Evolutionary conservation across 2,329 filamentous ascomycete genomes (phyloP).

Genomic region (Paradendryphiella salina): DNA sequence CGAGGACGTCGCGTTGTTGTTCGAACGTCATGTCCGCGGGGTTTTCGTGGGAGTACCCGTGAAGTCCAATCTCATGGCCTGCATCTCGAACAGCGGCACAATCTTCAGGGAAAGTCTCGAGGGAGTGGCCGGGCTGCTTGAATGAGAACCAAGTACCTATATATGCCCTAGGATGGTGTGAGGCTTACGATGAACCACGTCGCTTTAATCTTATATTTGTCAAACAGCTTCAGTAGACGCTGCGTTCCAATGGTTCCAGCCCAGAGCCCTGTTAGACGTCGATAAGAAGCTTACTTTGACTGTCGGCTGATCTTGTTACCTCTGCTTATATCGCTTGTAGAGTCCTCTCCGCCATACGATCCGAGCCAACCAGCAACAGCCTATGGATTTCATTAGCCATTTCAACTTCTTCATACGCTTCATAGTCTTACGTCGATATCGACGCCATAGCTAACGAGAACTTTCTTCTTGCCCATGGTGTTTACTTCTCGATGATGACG

Average conservation of each 20-base stretch:
- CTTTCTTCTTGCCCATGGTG: conserved; percentile 56
- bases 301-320: conserved; percentile 47
- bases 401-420: conserved; percentile 51
- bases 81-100: conserved; percentile 63
- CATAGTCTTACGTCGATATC: conserved; percentile 61
- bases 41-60: conserved; percentile 75
- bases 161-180: conserved; percentile 45
- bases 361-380: conserved; percentile 72
- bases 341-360: conserved; percentile 74
- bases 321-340: conserved; percentile 71
- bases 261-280: conserved; percentile 58
- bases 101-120: conserved; percentile 70
- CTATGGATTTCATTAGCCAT: background rate
- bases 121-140: conserved; percentile 57
- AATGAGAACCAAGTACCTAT: background rate
- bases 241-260: conserved; percentile 70
- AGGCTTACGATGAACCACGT: conserved; percentile 70
- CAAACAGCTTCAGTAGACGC: conserved; percentile 70
- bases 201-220: conserved; percentile 73
- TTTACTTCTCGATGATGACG: background rate
- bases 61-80: conserved; percentile 68
- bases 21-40: conserved; percentile 71
- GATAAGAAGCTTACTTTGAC: background rate
- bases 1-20: conserved; percentile 74
- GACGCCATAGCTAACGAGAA: conserved; percentile 66